These are phyloP conservation scores for Cladorrhinum samala DNA, from an alignment of 495 filamentous ascomycete species.

Conservation along the genomic window DNA sequence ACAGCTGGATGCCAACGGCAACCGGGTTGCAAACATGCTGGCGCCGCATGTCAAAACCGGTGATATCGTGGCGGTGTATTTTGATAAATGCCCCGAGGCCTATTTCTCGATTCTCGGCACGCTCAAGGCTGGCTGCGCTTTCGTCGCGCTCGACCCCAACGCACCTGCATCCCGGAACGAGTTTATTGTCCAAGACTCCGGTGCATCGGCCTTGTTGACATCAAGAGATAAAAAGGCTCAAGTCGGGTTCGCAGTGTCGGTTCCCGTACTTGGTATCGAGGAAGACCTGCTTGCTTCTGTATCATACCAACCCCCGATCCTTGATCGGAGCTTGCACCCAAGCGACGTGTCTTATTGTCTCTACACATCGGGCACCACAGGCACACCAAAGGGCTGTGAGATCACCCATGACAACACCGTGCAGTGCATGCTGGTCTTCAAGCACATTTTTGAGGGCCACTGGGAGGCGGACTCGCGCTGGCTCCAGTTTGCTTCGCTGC, in stretches of 20 bases:
- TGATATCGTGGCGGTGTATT: constrained; percentile 65
- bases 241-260: constrained; percentile 24
- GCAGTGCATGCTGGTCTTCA: constrained; percentile 71
- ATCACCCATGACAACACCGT: constrained; percentile 69
- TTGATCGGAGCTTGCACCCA: constrained; percentile 26
- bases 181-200: constrained; percentile 62
- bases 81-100: constrained; percentile 73
- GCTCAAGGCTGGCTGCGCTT: constrained; percentile 75
- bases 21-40: constrained; percentile 54
- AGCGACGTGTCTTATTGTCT: constrained; percentile 61
- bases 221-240: constrained; percentile 17
- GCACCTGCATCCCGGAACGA: constrained; percentile 56
- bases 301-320: constrained; percentile 17
- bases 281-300: constrained; percentile 23
- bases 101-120: constrained; percentile 76
- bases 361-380: constrained; percentile 80
- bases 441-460: constrained; percentile 57
- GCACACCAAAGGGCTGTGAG: constrained; percentile 70
- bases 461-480: constrained; percentile 67
- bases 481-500: constrained; percentile 83
- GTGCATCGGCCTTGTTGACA: constrained; percentile 47
- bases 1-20: constrained; percentile 54
- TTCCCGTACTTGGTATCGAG: constrained; percentile 37
- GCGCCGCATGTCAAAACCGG: constrained; percentile 33
- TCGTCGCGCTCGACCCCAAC: constrained; percentile 65